Conservation (phyloP, 2,329 filamentous ascomycete genomes). For the Alternaria ethzedia region DNA sequence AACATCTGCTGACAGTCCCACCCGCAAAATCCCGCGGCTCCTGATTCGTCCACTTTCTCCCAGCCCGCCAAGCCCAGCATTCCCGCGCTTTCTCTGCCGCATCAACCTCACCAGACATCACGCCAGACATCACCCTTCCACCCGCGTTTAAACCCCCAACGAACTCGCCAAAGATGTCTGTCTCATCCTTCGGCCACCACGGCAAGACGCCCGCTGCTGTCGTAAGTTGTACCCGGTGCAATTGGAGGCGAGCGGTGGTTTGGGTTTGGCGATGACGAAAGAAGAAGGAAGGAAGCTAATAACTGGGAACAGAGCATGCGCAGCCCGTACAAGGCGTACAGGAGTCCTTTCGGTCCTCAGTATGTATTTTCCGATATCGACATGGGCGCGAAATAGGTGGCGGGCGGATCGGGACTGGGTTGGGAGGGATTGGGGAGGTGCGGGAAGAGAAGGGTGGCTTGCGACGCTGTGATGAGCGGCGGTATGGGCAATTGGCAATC, state of each 20-base stretch:
- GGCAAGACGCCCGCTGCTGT: constrained; percentile 38
- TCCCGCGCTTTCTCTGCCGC: constrained; percentile 8
- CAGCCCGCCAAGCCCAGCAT: constrained; percentile 14
- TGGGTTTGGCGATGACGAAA: constrained; percentile 13
- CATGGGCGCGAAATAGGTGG: background rate
- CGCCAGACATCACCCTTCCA: constrained; percentile 7
- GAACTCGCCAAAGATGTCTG: constrained; percentile 24
- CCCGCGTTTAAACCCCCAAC: constrained; percentile 12
- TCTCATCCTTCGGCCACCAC: constrained; percentile 23
- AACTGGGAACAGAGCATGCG: constrained; percentile 34
- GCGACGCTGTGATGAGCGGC: background rate
- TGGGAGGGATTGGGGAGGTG: background rate
- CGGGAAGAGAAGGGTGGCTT: background rate
- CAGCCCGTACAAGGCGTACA: constrained; percentile 57
- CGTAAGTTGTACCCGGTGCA: constrained; percentile 23
- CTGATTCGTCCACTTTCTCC: constrained; percentile 20
- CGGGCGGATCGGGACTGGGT: background rate
- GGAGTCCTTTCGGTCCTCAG: constrained; percentile 65
- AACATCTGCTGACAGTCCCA: constrained; percentile 13
- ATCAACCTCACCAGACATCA: constrained; percentile 18
- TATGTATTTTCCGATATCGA: constrained; percentile 47
- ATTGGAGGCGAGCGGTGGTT: too few species aligned
- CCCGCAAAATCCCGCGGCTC: constrained; percentile 30
- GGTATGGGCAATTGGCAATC: background rate
- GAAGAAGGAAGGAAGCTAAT: constrained; percentile 22